phyloP scores from a whole-genome alignment of 306 rosid species.

The Gillenia trifoliata region DNA sequence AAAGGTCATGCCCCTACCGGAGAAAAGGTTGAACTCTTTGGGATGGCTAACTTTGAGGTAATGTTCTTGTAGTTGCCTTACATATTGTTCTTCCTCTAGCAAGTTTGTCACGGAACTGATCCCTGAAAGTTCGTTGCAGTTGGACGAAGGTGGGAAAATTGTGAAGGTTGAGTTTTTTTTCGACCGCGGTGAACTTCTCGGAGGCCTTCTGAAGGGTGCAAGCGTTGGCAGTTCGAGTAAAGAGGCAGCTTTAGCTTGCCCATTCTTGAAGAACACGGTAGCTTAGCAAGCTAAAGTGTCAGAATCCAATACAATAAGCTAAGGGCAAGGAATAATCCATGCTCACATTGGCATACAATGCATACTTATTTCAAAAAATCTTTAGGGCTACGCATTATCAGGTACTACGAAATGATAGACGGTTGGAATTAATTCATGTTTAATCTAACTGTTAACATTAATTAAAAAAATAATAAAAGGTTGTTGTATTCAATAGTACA shows the following conservation, averaged over 20 bases:
- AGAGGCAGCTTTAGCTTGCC: constrained; percentile 41
- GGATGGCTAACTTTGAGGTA: constrained; percentile 53
- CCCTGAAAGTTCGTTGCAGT: constrained; percentile 22
- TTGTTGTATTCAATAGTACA: too few species aligned
- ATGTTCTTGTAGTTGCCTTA: not conserved
- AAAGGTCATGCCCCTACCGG: constrained; percentile 61
- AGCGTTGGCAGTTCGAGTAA: constrained; percentile 23
- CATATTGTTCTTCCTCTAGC: not conserved
- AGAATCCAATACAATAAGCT: not conserved
- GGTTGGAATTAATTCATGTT: too few species aligned
- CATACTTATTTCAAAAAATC: not conserved
- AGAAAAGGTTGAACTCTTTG: constrained; percentile 45
- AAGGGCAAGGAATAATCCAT: not conserved
- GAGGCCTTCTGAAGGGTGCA: constrained; percentile 51
- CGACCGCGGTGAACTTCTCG: constrained; percentile 61
- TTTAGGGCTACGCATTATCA: too few species aligned
- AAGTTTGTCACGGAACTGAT: not conserved
- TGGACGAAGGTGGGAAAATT: constrained; percentile 44
- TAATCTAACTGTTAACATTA: too few species aligned
- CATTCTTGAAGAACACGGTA: constrained; percentile 42
- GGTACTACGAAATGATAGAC: too few species aligned
- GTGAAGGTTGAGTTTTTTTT: constrained; percentile 68
- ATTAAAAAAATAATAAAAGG: too few species aligned
- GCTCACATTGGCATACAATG: not conserved
- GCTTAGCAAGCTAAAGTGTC: not conserved